A percentile compares a stretch with the other conserved stretches of the same genome.
Conservation (phyloP, 768 basidiomycete species). For the Agrocybe praecox region DNA sequence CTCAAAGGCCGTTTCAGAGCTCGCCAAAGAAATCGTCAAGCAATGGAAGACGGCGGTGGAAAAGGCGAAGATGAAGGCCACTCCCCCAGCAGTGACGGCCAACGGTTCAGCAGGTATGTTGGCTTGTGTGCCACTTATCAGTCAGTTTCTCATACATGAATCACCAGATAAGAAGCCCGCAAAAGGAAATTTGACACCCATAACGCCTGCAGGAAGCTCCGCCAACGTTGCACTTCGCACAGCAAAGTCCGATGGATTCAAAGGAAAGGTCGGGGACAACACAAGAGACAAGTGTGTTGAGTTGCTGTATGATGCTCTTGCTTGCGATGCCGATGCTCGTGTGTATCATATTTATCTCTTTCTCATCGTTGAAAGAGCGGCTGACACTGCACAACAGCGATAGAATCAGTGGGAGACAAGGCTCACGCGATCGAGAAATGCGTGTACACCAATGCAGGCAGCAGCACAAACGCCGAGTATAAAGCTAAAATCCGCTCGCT, state of each 20-base stretch:
- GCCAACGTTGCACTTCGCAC: conserved; percentile 45
- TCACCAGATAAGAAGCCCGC: conserved; percentile 29
- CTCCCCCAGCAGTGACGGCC: conserved; percentile 28
- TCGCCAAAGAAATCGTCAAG: conserved; percentile 90
- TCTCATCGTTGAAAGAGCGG: neutral
- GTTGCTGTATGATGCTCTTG: conserved; percentile 91
- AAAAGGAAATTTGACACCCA: conserved; percentile 31
- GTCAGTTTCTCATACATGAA: neutral
- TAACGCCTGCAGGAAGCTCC: conserved; percentile 35
- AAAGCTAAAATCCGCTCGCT: conserved; percentile 83
- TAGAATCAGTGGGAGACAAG: conserved; percentile 65
- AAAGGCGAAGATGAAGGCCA: conserved; percentile 45
- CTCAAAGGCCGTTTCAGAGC: conserved; percentile 71
- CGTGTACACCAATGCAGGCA: conserved; percentile 50
- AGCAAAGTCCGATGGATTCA: conserved; percentile 73
- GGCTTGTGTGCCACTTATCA: conserved; percentile 1
- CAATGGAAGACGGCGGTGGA: conserved; percentile 92
- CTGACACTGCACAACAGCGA: conserved; percentile 45
- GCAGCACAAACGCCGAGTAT: conserved; percentile 53
- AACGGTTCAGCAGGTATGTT: conserved; percentile 16
- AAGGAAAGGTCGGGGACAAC: conserved; percentile 61
- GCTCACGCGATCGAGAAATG: conserved; percentile 75
- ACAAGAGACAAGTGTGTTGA: conserved; percentile 88
- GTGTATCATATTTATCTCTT: conserved; percentile 35
- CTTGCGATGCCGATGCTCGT: conserved; percentile 87